Evolutionary conservation across 805 yeast species (phyloP).

Genomic region (Kockiozyma suomiensis): DNA sequence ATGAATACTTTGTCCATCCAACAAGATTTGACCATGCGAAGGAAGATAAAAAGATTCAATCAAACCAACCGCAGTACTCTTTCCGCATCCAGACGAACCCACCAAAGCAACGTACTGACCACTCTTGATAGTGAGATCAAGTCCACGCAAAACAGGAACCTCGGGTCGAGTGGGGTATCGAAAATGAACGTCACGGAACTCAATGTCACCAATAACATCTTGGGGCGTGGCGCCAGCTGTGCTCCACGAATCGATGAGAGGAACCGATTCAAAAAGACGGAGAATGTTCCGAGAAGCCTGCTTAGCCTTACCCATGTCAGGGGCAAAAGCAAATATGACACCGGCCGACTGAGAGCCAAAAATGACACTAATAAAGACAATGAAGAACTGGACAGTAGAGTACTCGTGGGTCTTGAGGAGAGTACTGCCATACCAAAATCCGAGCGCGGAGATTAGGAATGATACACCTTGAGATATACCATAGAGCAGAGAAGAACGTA

Average conservation of each 20-base stretch:
- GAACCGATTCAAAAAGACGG: constrained; percentile 41
- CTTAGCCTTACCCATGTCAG: constrained; percentile 50
- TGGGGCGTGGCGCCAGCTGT: constrained; percentile 38
- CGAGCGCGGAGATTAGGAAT: constrained; percentile 47
- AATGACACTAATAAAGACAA: constrained; percentile 46
- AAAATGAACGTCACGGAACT: constrained; percentile 47
- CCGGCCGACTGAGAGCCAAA: constrained; percentile 52
- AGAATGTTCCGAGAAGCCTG: constrained; percentile 44
- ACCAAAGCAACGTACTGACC: constrained; percentile 87
- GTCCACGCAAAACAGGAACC: constrained; percentile 37
- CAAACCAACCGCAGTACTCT: constrained; percentile 51
- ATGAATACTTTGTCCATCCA: constrained; percentile 56
- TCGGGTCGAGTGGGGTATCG: constrained; percentile 41
- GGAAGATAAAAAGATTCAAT: constrained; percentile 58
- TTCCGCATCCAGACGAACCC: constrained; percentile 76
- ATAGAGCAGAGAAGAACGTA: constrained; percentile 41
- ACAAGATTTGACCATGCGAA: constrained; percentile 51
- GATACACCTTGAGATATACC: constrained; percentile 46
- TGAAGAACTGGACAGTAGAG: constrained; percentile 43
- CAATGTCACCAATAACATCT: constrained; percentile 52
- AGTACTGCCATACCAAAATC: constrained; percentile 50
- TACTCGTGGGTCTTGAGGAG: constrained; percentile 40
- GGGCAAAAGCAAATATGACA: constrained; percentile 46
- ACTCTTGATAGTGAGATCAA: constrained; percentile 53
- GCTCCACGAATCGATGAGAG: constrained; percentile 44